Evolutionary conservation across 1,284 basidiomycete genomes (phyloP).

Genomic region (Rhodotorula sp.): DNA sequence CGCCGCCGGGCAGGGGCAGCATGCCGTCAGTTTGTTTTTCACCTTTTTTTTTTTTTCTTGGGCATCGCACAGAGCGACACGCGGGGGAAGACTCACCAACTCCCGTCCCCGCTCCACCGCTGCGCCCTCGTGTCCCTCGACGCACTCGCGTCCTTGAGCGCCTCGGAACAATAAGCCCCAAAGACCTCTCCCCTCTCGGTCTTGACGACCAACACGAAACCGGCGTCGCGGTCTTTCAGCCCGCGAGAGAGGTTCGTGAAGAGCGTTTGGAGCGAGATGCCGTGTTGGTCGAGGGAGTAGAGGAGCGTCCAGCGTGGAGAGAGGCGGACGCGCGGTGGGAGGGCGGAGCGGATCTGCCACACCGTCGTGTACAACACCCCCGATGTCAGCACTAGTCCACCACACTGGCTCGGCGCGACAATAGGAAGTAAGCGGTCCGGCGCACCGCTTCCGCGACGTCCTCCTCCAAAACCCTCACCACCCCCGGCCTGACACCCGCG

Average conservation of each 20-base stretch:
- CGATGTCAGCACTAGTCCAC: neutral
- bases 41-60: too few relatives aligned
- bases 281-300: slow-evolving; percentile 93
- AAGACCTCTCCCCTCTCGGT: slow-evolving; percentile 66
- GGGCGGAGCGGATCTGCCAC: slow-evolving; percentile 48
- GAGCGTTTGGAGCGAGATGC: slow-evolving; percentile 84
- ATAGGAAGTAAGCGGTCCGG: neutral
- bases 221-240: slow-evolving; percentile 45
- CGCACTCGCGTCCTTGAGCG: slow-evolving; percentile 56
- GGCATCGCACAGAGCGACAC: too few relatives aligned
- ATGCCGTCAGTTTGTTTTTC: too few relatives aligned
- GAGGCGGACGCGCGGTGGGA: slow-evolving; percentile 78
- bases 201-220: slow-evolving; percentile 60
- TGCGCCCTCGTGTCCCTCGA: slow-evolving; percentile 70
- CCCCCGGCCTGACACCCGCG: slow-evolving; percentile 16
- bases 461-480: slow-evolving; percentile 23
- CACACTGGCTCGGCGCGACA: neutral
- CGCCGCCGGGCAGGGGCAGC: too few relatives aligned
- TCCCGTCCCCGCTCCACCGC: slow-evolving; percentile 33
- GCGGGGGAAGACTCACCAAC: slow-evolving; percentile 36
- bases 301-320: slow-evolving; percentile 78
- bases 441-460: slow-evolving; percentile 35
- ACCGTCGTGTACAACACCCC: too few relatives aligned
- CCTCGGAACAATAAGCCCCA: slow-evolving; percentile 77
- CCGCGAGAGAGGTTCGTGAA: slow-evolving; percentile 60